Conservation (phyloP, 164 flowering plant genomes). For the Tetracentron sinense region DNA sequence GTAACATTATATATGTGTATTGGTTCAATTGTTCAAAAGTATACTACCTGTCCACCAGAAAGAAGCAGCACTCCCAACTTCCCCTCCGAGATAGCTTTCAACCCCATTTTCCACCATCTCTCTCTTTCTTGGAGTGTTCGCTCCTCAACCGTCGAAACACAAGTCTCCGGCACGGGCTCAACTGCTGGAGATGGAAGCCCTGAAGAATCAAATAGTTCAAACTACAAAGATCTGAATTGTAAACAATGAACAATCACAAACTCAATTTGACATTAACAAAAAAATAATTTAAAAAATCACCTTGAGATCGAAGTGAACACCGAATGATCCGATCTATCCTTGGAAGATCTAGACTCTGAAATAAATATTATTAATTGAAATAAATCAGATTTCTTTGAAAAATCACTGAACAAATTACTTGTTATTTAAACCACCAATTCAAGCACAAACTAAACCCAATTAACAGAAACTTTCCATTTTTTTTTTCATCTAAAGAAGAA, state of each 20-base stretch:
- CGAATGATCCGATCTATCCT: slow-evolving; percentile 90
- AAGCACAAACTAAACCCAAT: background rate
- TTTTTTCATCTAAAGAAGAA: too few relatives aligned
- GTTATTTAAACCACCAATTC: background rate
- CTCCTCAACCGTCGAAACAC: slow-evolving; percentile 77
- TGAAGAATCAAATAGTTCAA: slow-evolving; percentile 9
- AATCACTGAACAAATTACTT: background rate
- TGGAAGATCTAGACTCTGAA: slow-evolving; percentile 76
- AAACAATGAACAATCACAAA: too few relatives aligned
- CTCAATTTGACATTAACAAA: too few relatives aligned
- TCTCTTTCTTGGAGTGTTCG: slow-evolving; percentile 71
- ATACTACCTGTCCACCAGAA: slow-evolving; percentile 93
- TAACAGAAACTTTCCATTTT: too few relatives aligned
- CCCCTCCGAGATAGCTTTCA: slow-evolving; percentile 89
- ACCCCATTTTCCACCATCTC: slow-evolving; percentile 96
- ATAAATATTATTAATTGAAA: background rate
- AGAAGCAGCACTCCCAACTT: slow-evolving; percentile 84
- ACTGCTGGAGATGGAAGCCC: slow-evolving; percentile 74
- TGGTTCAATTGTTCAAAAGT: too few relatives aligned
- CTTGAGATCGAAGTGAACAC: slow-evolving; percentile 82
- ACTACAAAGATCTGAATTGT: too few relatives aligned
- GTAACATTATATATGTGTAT: too few relatives aligned
- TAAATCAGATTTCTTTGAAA: slow-evolving; percentile 1
- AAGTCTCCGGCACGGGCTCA: slow-evolving; percentile 80
- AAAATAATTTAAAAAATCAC: slow-evolving; percentile 21